Evolutionary conservation across 1,139 yeast species (phyloP), one percentile per base, ranked within the genome.

Genomic region (Suhomyces yuchorum): DNA sequence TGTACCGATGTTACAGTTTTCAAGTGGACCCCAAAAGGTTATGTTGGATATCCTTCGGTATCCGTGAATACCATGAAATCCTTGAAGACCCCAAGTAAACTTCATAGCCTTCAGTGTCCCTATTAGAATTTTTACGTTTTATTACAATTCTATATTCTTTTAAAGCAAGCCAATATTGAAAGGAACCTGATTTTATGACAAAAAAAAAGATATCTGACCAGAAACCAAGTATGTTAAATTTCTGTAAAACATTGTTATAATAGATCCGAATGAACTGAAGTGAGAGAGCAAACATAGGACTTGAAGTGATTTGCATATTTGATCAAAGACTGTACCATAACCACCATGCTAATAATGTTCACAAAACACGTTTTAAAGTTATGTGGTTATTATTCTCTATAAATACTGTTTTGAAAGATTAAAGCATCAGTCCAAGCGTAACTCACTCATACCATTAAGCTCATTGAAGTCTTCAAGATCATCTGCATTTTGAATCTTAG

Each of bases 401-500:
- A 43, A 37, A 37, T 37, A 43, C 30, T 22, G 11, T 28, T 14
- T 17, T 9, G 24, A 14, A n/a, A 24, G 15, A 18, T 4, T 2
- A 15, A 30, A 24, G n/a, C 8, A 4, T 34, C 33, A 48, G 11
- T 44, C 40, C 15, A 44, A 33, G 24, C 44, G 33, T 22, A 51
- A 44, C 12, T 51, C 54, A n/a, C 42, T 36, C 40, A 48, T 37
- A 20, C 39, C 48, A 33, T 44, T 39, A n/a, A 45, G 40, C 11
- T 48, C 48, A 24, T 43, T 42, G 36, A 49, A 42, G 23, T 51
- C 54, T 20, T 54, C 56, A 38, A 52, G 46, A 12, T 55, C 56
- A 11, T 56, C 58, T 11, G 53, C 50, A 18, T 28, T 46, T 22
- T 42, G 41, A 33, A 48, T 43, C 22, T 44, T 43, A 17, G 42